phyloP scores from a whole-genome alignment of 352 stramenopile genomes.

The Phytopythium boreale region DNA sequence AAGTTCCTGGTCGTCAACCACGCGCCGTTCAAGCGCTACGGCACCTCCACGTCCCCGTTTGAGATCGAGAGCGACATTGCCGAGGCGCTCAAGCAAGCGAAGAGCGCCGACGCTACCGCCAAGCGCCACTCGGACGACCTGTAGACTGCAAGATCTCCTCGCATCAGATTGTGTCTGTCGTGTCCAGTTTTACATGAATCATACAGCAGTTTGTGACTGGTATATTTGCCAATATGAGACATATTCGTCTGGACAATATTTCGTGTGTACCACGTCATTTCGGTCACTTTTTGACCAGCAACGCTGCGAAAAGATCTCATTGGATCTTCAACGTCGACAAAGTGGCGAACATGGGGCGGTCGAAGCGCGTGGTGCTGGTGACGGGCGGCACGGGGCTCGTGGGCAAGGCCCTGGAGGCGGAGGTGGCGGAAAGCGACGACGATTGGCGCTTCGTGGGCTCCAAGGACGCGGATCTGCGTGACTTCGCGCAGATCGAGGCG shows the following conservation, averaged over 20 bases:
- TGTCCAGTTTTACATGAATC: background rate
- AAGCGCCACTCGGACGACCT: constrained; percentile 11
- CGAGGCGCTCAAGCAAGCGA: constrained; percentile 31
- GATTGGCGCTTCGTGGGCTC: constrained; percentile 93
- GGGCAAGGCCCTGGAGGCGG: constrained; percentile 70
- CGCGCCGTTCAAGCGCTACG: constrained; percentile 66
- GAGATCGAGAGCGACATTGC: constrained; percentile 68
- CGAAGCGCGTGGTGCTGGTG: constrained; percentile 82
- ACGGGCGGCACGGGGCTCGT: constrained; percentile 96
- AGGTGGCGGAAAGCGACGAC: constrained; percentile 46
- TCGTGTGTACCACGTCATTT: background rate
- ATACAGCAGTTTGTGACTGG: background rate
- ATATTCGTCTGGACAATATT: background rate
- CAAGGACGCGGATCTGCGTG: constrained; percentile 94
- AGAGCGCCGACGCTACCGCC: constrained; percentile 22
- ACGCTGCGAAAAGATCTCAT: background rate
- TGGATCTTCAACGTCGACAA: background rate
- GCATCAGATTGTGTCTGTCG: background rate
- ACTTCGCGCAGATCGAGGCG: constrained; percentile 67
- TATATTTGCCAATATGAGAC: background rate
- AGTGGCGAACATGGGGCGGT: background rate
- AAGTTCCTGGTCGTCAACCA: constrained; percentile 85
- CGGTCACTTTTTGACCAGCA: background rate
- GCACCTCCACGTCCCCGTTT: constrained; percentile 56
- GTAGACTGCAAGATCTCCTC: background rate